Conservation (phyloP, 768 basidiomycete species). For the Mycena floridula region DNA sequence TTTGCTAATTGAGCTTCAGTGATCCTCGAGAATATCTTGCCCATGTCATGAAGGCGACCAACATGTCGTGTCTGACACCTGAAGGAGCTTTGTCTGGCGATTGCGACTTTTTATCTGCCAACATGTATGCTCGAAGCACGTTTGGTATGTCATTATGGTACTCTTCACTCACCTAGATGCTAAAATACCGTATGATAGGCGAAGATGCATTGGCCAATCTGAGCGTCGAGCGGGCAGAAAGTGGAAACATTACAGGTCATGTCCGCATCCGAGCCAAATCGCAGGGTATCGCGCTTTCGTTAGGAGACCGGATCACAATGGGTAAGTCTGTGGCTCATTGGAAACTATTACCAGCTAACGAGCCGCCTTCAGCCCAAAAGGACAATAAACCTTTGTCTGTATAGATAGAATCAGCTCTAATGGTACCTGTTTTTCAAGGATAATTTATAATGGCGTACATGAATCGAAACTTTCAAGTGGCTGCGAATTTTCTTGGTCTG, state of each 20-base stretch:
- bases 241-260: slow-evolving; percentile 82
- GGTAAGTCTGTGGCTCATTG: slow-evolving; percentile 24
- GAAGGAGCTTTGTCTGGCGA: slow-evolving; percentile 93
- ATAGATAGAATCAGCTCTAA: too few species aligned
- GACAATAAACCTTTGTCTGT: slow-evolving; percentile 29
- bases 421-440: too few species aligned
- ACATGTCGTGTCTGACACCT: slow-evolving; percentile 96
- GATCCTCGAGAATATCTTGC: slow-evolving; percentile 86
- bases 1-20: slow-evolving; percentile 27
- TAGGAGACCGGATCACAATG: slow-evolving; percentile 86
- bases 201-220: slow-evolving; percentile 96
- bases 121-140: slow-evolving; percentile 91
- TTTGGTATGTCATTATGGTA: slow-evolving; percentile 62
- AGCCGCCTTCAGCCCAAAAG: slow-evolving; percentile 28
- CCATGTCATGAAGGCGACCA: slow-evolving; percentile 94
- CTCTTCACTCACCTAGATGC: neutral
- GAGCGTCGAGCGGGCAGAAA: slow-evolving; percentile 82
- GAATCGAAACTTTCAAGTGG: too few species aligned
- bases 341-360: neutral
- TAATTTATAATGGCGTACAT: too few species aligned
- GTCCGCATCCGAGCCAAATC: slow-evolving; percentile 97
- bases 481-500: too few species aligned
- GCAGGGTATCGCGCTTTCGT: slow-evolving; percentile 90
- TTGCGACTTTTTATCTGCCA: slow-evolving; percentile 94
- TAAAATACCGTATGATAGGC: slow-evolving; percentile 37